Evolutionary conservation across 2,329 filamentous ascomycete species (phyloP), one percentile per base, ranked within the genome.

Genomic region (Pseudogymnoascus sp.): DNA sequence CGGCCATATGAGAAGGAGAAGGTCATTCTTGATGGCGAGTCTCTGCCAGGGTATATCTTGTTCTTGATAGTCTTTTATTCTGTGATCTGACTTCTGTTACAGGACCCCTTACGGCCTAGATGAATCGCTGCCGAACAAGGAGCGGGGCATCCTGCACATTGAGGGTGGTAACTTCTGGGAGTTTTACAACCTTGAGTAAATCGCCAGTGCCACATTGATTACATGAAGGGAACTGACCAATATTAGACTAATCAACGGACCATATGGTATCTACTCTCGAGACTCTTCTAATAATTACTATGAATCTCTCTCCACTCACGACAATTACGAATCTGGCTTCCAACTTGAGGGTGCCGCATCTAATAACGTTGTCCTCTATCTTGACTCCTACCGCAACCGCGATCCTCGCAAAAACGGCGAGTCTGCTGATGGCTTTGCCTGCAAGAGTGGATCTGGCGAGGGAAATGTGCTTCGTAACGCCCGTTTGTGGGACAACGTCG

Each of bases 351-450:
- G 73, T 0, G 65, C 67, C 33, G 66, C 67, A 1, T 62, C 67
- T 33, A 74, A 75, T 62, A 77, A 77, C 66, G 71, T 71, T n/a
- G 69, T 78, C 30, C 63, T 76, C 6, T 75, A 75, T 60, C 70
- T 78, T 0, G 76, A 78, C 67, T 77, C 75, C 2, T 77, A 77
- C 64, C 68, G 70, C 25, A 78, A 78, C 67, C 73, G 75, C 0
- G 76, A 78, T 50, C 78, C 78, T 4, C 74, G 78, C 58, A 80
- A 80, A 71, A 80, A 80, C 47, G 78, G 78, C 12, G 78, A 80
- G 67, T 77, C 74, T 38, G 78, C 78, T 8, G 78, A 80, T 60
- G 78, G 78, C 1, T 77, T 80, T 47, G 78, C 73, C 1, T 75
- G 74, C 66, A 80, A 80, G 66, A 73, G 76, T 47, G 78, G 78